Evolutionary conservation across 257 asterid species (phyloP), one percentile per base, ranked within the genome.

Genomic region (Eustoma russellianum): DNA sequence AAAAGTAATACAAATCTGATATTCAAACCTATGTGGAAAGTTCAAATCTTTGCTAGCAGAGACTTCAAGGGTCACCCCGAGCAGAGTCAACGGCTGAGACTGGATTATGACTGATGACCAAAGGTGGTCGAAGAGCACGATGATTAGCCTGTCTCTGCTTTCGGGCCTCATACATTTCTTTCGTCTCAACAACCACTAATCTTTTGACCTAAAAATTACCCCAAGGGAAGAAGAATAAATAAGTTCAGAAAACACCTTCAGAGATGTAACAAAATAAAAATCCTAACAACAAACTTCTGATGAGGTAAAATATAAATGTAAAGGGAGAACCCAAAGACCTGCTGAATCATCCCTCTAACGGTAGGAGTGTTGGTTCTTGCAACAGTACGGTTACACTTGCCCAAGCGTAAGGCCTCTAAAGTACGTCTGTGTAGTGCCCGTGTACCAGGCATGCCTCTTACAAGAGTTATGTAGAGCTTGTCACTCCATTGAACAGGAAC

Each of bases 381-480:
- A 57, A 91, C 88, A 33, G 95, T 91, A 1, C 98, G 92, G 69
- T 91, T 87, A 69, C 92, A 83, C 73, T 87, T 91, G 52, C 82
- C 62, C 62, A 91, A 95, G 28, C 89, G 90, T 64, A 91, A 49
- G 33, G 98, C 98, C 72, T 84, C 98, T 62, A 91, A 69, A 57
- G 98, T 91, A 71, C 95, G 95, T 57, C 97, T 85, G 62, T 91
- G 98, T 75, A 84, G 93, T 61, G 63, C 81, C 79, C 95, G 64
- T 34, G 98, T 91, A 2, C 98, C 98, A 6, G 98, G 98, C 19
- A 82, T 84, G 13, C 98, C 98, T 70, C 98, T 91, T 49, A 91
- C 98, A 60, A 87, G 89, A 18, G 98, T 91, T 48, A 91, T 67
- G 71, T 91, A 87, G 7, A 91, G 77, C 68, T 82, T 80, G 17